Evolutionary conservation across 2,329 filamentous ascomycete species (phyloP).

Genomic region (Elsinoe australis): DNA sequence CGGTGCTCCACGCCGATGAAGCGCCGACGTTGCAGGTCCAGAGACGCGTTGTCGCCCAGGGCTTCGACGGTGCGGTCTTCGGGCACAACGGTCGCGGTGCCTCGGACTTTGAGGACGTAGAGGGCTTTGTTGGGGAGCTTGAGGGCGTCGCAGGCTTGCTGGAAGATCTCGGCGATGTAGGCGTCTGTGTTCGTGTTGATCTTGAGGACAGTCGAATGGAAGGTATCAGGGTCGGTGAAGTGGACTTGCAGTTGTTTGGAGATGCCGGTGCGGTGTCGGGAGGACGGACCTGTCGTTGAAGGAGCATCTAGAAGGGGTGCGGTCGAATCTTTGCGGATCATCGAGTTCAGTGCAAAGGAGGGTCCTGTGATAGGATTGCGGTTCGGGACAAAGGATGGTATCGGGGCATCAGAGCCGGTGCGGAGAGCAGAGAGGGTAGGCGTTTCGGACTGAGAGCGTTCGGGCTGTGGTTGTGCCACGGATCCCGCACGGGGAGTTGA

Average conservation of each 20-base stretch:
- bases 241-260: constrained; percentile 66
- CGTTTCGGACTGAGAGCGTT: constrained; percentile 18
- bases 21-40: constrained; percentile 67
- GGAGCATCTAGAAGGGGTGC: constrained; percentile 37
- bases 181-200: constrained; percentile 73
- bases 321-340: constrained; percentile 38
- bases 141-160: constrained; percentile 67
- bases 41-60: constrained; percentile 64
- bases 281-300: constrained; percentile 36
- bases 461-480: constrained; percentile 14
- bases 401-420: constrained; percentile 19
- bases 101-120: constrained; percentile 69
- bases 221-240: constrained; percentile 58
- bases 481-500: constrained; percentile 12
- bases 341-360: constrained; percentile 41
- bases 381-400: constrained; percentile 34
- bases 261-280: constrained; percentile 54
- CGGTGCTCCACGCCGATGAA: constrained; percentile 51
- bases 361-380: constrained; percentile 45
- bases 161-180: constrained; percentile 74
- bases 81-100: constrained; percentile 65
- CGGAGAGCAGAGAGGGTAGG: constrained; percentile 22
- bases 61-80: constrained; percentile 72
- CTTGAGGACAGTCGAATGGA: constrained; percentile 62
- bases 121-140: constrained; percentile 65